Percentiles rank a stretch among this genome's conserved stretches.
These are phyloP conservation scores for Colletotrichum karsti DNA, from an alignment of 2,329 filamentous ascomycete genomes.

Conservation along the genomic window DNA sequence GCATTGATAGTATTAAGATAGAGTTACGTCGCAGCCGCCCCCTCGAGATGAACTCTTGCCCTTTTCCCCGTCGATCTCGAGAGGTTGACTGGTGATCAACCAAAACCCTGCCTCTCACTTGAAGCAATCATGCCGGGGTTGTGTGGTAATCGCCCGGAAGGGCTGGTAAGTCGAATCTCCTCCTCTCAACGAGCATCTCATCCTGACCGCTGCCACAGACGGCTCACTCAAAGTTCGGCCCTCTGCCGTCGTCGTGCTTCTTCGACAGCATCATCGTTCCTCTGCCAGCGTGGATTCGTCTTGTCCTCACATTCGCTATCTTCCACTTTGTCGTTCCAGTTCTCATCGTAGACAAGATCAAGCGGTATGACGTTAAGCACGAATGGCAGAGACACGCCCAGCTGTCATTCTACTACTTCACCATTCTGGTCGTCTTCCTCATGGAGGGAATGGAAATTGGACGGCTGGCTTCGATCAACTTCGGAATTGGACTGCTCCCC, in stretches of 20 bases:
- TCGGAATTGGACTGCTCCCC: conserved; percentile 33
- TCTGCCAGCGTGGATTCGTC: conserved; percentile 34
- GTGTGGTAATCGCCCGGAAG: conserved; percentile 28
- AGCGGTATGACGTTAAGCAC: conserved; percentile 3
- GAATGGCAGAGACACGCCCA: conserved; percentile 31
- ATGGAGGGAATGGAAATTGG: conserved; percentile 36
- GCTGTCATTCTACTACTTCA: conserved; percentile 34
- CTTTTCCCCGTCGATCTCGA: conserved; percentile 21
- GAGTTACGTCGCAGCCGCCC: conserved; percentile 23
- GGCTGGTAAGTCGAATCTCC: conserved; percentile 17
- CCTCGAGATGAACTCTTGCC: conserved; percentile 20
- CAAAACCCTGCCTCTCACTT: conserved; percentile 1
- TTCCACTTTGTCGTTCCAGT: conserved; percentile 29
- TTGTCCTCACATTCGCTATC: conserved; percentile 30
- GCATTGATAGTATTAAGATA: conserved; percentile 26
- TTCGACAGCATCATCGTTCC: conserved; percentile 36
- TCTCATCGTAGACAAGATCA: conserved; percentile 21
- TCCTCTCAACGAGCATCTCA: background rate
- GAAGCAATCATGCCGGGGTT: conserved; percentile 25
- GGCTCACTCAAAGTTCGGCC: conserved; percentile 16
- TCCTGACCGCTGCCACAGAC: background rate
- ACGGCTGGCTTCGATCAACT: conserved; percentile 26
- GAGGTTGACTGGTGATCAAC: conserved; percentile 6
- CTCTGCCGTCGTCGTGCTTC: conserved; percentile 37
- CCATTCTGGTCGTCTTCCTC: conserved; percentile 31